Evolutionary conservation across 345 rosid genomes (phyloP).

Genomic region (Salix exigua): DNA sequence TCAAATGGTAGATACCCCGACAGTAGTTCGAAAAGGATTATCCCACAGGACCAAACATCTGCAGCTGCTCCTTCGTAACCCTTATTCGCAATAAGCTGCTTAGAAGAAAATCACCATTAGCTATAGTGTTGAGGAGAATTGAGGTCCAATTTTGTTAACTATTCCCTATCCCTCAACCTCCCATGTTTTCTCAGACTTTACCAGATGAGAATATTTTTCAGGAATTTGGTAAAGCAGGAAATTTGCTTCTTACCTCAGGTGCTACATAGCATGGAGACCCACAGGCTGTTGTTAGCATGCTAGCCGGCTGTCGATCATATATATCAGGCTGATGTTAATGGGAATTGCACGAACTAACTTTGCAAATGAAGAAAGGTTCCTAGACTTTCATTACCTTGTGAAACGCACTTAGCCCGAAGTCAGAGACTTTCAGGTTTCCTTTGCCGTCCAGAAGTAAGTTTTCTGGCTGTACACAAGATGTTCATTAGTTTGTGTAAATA

Average conservation of each 20-base stretch:
- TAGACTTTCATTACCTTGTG: conserved; percentile 41
- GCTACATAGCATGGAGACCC: conserved; percentile 94
- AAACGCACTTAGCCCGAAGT: conserved; percentile 76
- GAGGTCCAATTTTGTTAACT: conserved; percentile 1
- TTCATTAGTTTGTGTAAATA: conserved; percentile 4
- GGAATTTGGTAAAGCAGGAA: background rate
- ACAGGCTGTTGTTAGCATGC: conserved; percentile 78
- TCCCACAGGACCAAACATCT: conserved; percentile 93
- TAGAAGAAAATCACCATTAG: conserved; percentile 18
- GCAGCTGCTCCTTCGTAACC: conserved; percentile 85
- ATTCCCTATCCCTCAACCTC: background rate
- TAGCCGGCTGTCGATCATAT: conserved; percentile 55
- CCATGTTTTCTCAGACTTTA: background rate
- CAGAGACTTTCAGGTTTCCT: conserved; percentile 84
- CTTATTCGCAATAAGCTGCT: conserved; percentile 66
- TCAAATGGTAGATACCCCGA: conserved; percentile 75
- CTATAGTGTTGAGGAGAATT: conserved; percentile 1
- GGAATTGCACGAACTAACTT: background rate
- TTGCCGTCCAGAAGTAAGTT: conserved; percentile 67
- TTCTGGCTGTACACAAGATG: conserved; percentile 56
- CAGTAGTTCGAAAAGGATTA: conserved; percentile 77
- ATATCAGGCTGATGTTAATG: background rate
- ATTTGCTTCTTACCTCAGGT: conserved; percentile 61
- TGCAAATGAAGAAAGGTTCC: background rate
- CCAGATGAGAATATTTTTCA: background rate